Percentiles rank a stretch among this genome's conserved stretches.
Evolutionary conservation across 225 moss, liverwort and hornwort genomes (phyloP).

Genomic region (Bryum argenteum): DNA sequence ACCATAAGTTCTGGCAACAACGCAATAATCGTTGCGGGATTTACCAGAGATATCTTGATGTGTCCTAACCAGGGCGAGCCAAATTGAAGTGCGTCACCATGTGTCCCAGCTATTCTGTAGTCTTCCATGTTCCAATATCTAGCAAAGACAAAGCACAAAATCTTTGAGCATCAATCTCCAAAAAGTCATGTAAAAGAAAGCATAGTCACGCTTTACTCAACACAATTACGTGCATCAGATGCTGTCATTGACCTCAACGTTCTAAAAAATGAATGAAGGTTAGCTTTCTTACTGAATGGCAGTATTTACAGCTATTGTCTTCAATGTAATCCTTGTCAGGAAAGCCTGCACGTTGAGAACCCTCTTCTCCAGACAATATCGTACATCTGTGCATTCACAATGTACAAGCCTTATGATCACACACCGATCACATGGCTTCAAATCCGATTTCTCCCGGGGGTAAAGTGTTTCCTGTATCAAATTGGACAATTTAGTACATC

Average conservation of each 20-base stretch:
- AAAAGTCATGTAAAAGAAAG: not conserved
- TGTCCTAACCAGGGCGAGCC: constrained; percentile 89
- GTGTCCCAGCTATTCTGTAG: constrained; percentile 37
- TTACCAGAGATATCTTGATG: constrained; percentile 68
- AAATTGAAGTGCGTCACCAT: constrained; percentile 50
- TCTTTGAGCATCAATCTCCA: constrained; percentile 4
- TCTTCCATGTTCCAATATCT: constrained; percentile 61
- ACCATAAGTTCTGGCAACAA: not conserved
- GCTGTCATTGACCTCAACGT: constrained; percentile 25
- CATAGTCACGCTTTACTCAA: not conserved
- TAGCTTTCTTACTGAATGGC: constrained; percentile 61
- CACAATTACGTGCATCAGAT: constrained; percentile 14
- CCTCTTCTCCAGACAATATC: constrained; percentile 66
- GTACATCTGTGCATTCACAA: constrained; percentile 47
- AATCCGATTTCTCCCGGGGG: constrained; percentile 59
- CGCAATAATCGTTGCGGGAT: not conserved
- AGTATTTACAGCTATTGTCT: constrained; percentile 47
- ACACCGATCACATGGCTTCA: constrained; percentile 69
- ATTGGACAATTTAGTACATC: constrained; percentile 20
- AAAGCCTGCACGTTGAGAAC: constrained; percentile 61
- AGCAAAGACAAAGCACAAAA: constrained; percentile 24
- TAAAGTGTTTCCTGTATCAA: constrained; percentile 78
- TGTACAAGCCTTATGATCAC: constrained; percentile 63
- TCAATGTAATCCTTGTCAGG: constrained; percentile 65
- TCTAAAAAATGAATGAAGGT: constrained; percentile 1